Conservation (phyloP, 768 basidiomycete species). For the Coprinopsis strossmayeri region DNA sequence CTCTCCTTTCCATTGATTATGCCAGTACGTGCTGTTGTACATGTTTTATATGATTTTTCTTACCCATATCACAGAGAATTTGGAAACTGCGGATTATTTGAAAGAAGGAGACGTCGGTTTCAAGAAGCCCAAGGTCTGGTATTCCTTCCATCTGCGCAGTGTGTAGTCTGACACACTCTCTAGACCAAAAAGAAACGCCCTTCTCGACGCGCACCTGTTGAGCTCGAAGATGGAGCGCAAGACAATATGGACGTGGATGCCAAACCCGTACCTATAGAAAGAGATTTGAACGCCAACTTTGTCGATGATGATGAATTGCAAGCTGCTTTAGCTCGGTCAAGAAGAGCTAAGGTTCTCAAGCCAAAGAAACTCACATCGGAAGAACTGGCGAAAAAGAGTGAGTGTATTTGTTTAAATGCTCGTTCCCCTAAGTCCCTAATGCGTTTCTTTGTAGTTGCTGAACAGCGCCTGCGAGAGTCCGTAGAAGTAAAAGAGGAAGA, state of each 20-base stretch:
- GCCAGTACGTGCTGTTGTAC: conserved; percentile 51
- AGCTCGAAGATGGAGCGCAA: conserved; percentile 38
- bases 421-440: conserved; percentile 3
- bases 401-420: conserved; percentile 18
- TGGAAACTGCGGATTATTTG: conserved; percentile 81
- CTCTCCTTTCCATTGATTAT: conserved; percentile 83
- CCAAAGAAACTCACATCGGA: conserved; percentile 73
- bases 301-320: conserved; percentile 99
- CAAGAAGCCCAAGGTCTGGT: conserved; percentile 82
- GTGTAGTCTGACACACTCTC: conserved; percentile 5
- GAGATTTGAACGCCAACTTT: conserved; percentile 82
- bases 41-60: conserved; percentile 9
- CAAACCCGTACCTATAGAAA: conserved; percentile 59
- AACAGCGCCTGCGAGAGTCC: conserved; percentile 51
- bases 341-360: conserved; percentile 77
- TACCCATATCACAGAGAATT: conserved; percentile 54
- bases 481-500: conserved; percentile 35
- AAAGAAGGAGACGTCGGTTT: conserved; percentile 91
- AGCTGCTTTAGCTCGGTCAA: conserved; percentile 80
- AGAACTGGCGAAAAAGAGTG: conserved; percentile 73
- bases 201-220: conserved; percentile 56
- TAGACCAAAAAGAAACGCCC: conserved; percentile 93
- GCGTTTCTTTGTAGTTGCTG: conserved; percentile 52
- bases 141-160: neutral
- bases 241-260: conserved; percentile 78